These are phyloP conservation scores for Leccinum boreale DNA, from an alignment of 768 basidiomycete genomes.

Conservation along the genomic window DNA sequence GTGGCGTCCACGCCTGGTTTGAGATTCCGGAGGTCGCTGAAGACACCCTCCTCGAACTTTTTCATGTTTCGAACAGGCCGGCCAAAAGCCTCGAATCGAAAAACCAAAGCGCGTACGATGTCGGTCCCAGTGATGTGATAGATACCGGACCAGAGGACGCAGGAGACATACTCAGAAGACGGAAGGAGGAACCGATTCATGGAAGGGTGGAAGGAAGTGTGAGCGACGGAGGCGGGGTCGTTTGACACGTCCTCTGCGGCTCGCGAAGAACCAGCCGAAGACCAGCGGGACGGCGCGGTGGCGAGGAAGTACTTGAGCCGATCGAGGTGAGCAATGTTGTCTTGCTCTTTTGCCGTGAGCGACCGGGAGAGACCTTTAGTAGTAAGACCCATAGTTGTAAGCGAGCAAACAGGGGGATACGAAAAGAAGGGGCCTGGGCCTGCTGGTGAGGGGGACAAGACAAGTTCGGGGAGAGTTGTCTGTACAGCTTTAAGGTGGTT, in stretches of 20 bases:
- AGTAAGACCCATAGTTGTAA: constrained; percentile 26
- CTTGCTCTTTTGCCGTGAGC: constrained; percentile 61
- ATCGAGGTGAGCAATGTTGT: constrained; percentile 72
- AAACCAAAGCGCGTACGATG: constrained; percentile 92
- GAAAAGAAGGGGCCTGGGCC: constrained; percentile 1
- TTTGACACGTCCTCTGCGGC: constrained; percentile 14
- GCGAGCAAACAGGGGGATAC: constrained; percentile 2
- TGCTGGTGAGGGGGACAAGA: constrained; percentile 3
- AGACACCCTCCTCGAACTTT: constrained; percentile 97
- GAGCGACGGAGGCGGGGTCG: constrained; percentile 29
- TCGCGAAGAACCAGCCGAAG: constrained; percentile 32
- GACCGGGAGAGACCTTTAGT: constrained; percentile 39
- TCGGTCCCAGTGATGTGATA: constrained; percentile 97
- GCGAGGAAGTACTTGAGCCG: constrained; percentile 86
- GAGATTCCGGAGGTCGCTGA: constrained; percentile 87
- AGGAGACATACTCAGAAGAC: constrained; percentile 83
- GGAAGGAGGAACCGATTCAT: constrained; percentile 88
- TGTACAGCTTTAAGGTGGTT: constrained; percentile 16
- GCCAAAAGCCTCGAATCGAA: constrained; percentile 90
- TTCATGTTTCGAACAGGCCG: constrained; percentile 90
- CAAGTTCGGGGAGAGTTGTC: constrained; percentile 10
- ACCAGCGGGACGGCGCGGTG: constrained; percentile 79
- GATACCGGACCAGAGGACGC: constrained; percentile 87
- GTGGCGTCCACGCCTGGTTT: constrained; percentile 92
- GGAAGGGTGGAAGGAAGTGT: constrained; percentile 64